Base-by-base conservation (phyloP, 495 filamentous ascomycete species). In the Hyaloscypha finlandica region DNA sequence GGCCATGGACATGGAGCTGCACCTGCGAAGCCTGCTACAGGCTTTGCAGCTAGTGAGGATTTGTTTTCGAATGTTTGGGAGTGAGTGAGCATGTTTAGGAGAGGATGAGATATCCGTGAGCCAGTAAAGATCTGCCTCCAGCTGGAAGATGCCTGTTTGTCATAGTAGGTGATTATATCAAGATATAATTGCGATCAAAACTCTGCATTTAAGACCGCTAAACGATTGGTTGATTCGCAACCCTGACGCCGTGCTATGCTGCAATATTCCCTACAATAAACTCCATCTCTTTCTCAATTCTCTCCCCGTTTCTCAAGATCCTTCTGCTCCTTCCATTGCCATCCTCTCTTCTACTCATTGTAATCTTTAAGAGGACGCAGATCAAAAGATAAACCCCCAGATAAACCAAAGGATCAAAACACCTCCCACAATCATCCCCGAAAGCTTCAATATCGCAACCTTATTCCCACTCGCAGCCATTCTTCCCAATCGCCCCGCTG, bases 391-490 rank as follows among this genome's bases (percentile, higher is more conserved):
- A 82, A 88, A 87, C 31, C 85, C 83, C 70, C 85, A 78, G 39
- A 91, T 75, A 70, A 93, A 90, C 73, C 90, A 99, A 56, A 96
- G 68, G 61, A 91, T 76, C 39, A 97, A 68, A 19, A 95, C 87
- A 11, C 79, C 79, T n/a, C 80, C 92, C 53, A 93, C 81, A 12
- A 94, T 84, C 57, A 97, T 96, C 37, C 86, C 94, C 4, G 92
- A 88, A 60, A 99, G 82, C 76, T 96, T 96, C 56, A 99, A 75
- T 32, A 97, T 87, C 30, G 94, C 93, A 35, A 94, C 89, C 70
- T 93, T 96, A 76, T 97, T 94, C 63, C 95, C 95, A 64, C 87
- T 85, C 65, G 89, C 88, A 33, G 95, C 95, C 93, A 97, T 97
- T 60, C 92, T 86, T n/a, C 89, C 90, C 35, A 99, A 78, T n/a